Conservation (phyloP, 148 eudicot species). For the Cornus controversa region DNA sequence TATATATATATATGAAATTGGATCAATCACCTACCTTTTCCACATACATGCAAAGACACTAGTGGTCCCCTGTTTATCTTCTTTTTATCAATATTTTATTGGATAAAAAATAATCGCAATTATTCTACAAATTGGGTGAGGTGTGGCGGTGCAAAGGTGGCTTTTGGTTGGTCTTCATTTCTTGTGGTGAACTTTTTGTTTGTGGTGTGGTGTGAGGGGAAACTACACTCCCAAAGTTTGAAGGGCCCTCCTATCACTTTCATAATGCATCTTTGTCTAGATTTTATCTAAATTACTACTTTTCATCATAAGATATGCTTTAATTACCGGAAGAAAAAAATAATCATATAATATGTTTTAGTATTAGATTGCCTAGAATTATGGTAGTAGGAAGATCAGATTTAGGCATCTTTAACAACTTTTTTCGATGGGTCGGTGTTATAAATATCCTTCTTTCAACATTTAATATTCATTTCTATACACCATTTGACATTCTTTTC, state of each 20-base stretch:
- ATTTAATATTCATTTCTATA: background rate
- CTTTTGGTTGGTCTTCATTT: background rate
- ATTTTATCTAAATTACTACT: no score
- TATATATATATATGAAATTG: no score
- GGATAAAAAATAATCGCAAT: no score
- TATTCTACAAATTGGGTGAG: background rate
- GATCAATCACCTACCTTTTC: no score
- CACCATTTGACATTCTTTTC: no score
- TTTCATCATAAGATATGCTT: no score
- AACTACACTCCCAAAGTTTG: background rate
- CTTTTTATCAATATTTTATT: background rate
- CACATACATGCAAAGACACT: no score
- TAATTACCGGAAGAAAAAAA: no score
- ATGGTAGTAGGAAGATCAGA: background rate
- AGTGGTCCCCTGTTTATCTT: no score
- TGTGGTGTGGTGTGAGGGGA: background rate
- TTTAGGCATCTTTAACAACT: background rate
- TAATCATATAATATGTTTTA: background rate
- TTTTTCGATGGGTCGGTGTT: background rate
- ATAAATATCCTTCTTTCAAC: background rate
- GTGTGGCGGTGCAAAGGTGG: constrained; percentile 5
- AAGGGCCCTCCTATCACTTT: background rate
- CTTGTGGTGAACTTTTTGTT: background rate
- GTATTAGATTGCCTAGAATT: background rate
- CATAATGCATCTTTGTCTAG: no score